Base-by-base conservation (phyloP, 2,329 filamentous ascomycete genomes). In the Pestalotiopsis sp. region DNA sequence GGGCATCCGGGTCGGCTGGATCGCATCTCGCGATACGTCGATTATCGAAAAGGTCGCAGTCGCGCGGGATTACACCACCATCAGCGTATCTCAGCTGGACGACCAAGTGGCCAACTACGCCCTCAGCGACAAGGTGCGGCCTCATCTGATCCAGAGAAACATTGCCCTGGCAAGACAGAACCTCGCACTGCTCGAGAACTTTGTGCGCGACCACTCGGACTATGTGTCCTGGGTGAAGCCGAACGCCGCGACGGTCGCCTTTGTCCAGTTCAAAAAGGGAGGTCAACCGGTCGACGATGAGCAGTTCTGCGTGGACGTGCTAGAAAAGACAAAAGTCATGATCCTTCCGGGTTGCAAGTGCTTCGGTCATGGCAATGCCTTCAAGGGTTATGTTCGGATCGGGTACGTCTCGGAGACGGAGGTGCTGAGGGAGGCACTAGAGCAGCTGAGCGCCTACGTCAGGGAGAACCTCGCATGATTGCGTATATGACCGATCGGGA, bases 1-100 rank as follows among this genome's bases (percentile, higher is more conserved):
- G 0, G 94, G 94, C 2, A 90, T 97, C 70, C 90, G 94, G 0
- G 81, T 95, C 1, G 94, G 94, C 39, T 98, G 94, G 94, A 85
- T 95, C 69, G 93, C 92, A 3, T 91, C 90, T 14, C 88, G 89
- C 31, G 88, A 89, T 78, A 76, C 78, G 4, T 81, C 82, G 0
- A 84, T 97, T 68, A 86, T 95, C 66, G 86, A 90, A 65, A 83
- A 85, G 14, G 85, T 92, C 71, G 89, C 91, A 12, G 80, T 83
- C 14, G 90, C 90, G 1, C 85, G 94, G 56, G 91, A 96, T 78
- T 97, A 96, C 82, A 97, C 93, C 3, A 94, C 92, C 31, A 97
- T 97, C 74, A 92, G 91, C 52, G 93, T 97, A 0, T 93, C 92
- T n/a, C 89, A 91, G 75, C 82, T 97, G 6, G 94, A 97, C 77